Conservation (phyloP, 345 rosid genomes). For the Salix udensis region DNA sequence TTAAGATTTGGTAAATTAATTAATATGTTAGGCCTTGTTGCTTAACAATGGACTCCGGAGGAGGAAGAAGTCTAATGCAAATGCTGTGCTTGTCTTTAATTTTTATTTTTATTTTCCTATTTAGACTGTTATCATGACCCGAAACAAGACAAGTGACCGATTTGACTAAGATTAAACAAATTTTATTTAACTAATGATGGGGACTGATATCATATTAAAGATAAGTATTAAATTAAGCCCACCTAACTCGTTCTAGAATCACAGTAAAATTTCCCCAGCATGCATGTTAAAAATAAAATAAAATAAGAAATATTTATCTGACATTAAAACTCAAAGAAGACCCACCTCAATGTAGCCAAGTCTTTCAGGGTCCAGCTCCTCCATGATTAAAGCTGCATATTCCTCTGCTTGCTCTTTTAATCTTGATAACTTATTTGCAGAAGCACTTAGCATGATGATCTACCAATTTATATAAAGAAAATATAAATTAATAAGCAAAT, state of each 20-base stretch:
- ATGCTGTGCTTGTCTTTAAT: neutral
- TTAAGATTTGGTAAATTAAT: conserved; percentile 7
- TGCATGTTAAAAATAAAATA: neutral
- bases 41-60: conserved; percentile 34
- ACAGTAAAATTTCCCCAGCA: neutral
- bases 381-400: conserved; percentile 98
- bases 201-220: neutral
- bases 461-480: conserved; percentile 19
- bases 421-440: conserved; percentile 89
- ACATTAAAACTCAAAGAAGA: conserved; percentile 1
- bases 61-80: conserved; percentile 7
- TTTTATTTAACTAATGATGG: neutral
- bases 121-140: neutral
- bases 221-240: neutral
- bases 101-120: neutral
- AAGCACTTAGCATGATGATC: conserved; percentile 96
- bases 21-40: conserved; percentile 11
- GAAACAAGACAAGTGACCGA: neutral
- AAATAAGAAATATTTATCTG: neutral
- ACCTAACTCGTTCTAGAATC: neutral
- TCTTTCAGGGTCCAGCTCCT: conserved; percentile 94
- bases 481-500: neutral
- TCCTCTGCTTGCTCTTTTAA: conserved; percentile 95
- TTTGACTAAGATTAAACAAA: conserved; percentile 1
- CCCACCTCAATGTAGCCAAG: conserved; percentile 97